These are phyloP conservation scores for Caulochytrium protostelioides DNA, from an alignment of 371 early-diverging fungal species.

Conservation along the genomic window DNA sequence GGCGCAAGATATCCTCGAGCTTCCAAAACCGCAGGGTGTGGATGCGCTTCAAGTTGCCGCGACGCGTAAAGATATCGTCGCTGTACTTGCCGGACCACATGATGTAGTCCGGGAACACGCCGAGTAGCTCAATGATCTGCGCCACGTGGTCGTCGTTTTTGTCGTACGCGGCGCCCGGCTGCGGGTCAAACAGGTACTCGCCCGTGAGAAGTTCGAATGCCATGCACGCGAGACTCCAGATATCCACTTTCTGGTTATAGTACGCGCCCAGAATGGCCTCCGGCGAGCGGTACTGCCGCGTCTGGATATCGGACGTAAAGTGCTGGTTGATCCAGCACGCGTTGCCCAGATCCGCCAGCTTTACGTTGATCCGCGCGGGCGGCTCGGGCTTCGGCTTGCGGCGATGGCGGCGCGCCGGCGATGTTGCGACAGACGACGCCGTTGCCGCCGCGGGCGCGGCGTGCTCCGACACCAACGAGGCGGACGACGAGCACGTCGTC, in stretches of 20 bases:
- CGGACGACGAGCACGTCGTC: too few relatives aligned
- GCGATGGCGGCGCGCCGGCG: too few relatives aligned
- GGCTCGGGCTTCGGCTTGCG: too few relatives aligned
- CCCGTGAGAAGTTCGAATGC: constrained; percentile 80
- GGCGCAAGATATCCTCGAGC: constrained; percentile 54
- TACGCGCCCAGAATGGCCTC: constrained; percentile 88
- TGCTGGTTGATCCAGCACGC: constrained; percentile 91
- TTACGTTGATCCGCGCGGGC: constrained; percentile 51
- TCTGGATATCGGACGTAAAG: constrained; percentile 90
- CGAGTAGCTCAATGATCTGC: constrained; percentile 82
- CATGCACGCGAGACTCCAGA: constrained; percentile 95
- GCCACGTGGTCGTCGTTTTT: constrained; percentile 94
- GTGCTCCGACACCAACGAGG: too few relatives aligned
- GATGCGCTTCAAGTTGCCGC: constrained; percentile 55
- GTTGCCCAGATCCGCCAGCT: constrained; percentile 93
- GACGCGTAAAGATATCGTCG: constrained; percentile 50
- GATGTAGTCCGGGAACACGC: constrained; percentile 48
- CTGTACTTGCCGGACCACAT: constrained; percentile 53
- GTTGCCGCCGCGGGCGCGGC: too few relatives aligned
- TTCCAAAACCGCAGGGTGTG: constrained; percentile 56
- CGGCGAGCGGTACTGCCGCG: constrained; percentile 92
- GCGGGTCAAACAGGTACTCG: constrained; percentile 86
- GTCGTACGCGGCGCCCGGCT: constrained; percentile 49
- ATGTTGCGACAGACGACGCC: too few relatives aligned
- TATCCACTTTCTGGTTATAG: constrained; percentile 81